Percentiles rank a stretch among this genome's conserved stretches.
Conservation (phyloP, 2,329 filamentous ascomycete genomes). For the Clarireedia sp. region DNA sequence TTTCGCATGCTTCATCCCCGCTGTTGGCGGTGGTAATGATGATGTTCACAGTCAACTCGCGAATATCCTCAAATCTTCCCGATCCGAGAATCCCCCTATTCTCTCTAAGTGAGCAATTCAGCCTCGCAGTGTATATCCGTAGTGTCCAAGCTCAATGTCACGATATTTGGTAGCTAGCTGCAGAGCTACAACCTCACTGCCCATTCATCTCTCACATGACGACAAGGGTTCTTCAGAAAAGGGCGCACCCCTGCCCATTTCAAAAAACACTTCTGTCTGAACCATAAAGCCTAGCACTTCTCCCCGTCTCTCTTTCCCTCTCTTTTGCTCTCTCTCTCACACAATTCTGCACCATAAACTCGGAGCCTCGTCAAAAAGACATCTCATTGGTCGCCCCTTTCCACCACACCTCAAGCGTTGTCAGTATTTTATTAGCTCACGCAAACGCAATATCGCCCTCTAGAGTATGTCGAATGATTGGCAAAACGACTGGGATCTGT, state of each 20-base stretch:
- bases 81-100: too few relatives aligned
- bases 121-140: too few relatives aligned
- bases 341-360: background rate
- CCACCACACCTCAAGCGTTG: background rate
- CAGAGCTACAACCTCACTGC: too few relatives aligned
- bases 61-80: too few relatives aligned
- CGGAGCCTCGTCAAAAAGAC: background rate
- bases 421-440: background rate
- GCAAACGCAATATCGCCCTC: background rate
- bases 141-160: too few relatives aligned
- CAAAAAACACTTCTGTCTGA: background rate
- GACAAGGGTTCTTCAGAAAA: background rate
- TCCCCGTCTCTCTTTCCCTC: background rate
- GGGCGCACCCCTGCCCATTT: background rate
- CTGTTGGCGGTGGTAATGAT: too few relatives aligned
- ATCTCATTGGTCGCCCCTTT: background rate
- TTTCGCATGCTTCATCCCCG: too few relatives aligned
- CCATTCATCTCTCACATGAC: too few relatives aligned
- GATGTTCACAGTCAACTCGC: too few relatives aligned
- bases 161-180: too few relatives aligned
- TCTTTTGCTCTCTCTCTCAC: background rate
- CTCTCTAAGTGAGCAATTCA: too few relatives aligned
- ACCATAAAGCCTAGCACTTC: background rate
- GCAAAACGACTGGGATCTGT: background rate
- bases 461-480: background rate